Evolutionary conservation across 1,139 yeast genomes (phyloP).

Genomic region (Geotrichum bryndzae): DNA sequence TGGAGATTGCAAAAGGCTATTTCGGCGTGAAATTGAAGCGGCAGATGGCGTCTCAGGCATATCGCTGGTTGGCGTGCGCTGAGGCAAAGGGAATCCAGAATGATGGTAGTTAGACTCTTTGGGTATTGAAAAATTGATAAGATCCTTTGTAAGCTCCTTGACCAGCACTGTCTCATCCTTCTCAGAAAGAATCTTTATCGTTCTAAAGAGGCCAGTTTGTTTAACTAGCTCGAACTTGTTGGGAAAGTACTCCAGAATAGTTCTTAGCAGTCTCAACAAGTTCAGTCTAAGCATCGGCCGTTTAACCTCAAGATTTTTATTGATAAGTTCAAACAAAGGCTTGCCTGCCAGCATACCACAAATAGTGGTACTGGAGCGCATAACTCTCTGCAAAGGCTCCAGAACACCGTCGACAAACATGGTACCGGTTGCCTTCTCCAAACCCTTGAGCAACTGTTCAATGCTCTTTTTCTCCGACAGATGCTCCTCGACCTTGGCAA

Average conservation of each 20-base stretch:
- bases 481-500: conserved; percentile 26
- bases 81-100: not conserved
- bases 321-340: conserved; percentile 19
- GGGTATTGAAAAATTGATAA: conserved; percentile 7
- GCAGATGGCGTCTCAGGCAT: not conserved
- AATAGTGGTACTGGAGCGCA: conserved; percentile 22
- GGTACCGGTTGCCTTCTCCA: conserved; percentile 22
- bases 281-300: conserved; percentile 24
- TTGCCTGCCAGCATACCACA: conserved; percentile 19
- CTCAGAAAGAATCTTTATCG: not conserved
- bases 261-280: conserved; percentile 22
- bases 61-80: not conserved
- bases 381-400: conserved; percentile 24
- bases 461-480: conserved; percentile 20
- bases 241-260: conserved; percentile 12
- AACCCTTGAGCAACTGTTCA: conserved; percentile 22
- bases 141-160: conserved; percentile 13
- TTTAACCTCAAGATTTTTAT: conserved; percentile 20
- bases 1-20: conserved; percentile 10
- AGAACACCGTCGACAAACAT: conserved; percentile 23
- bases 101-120: not conserved
- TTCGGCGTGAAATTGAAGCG: not conserved
- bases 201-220: conserved; percentile 5
- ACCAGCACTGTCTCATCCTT: conserved; percentile 15
- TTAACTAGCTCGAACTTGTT: conserved; percentile 4